phyloP scores from a whole-genome alignment of 2,329 filamentous ascomycete genomes.

The Fusarium sp. region DNA sequence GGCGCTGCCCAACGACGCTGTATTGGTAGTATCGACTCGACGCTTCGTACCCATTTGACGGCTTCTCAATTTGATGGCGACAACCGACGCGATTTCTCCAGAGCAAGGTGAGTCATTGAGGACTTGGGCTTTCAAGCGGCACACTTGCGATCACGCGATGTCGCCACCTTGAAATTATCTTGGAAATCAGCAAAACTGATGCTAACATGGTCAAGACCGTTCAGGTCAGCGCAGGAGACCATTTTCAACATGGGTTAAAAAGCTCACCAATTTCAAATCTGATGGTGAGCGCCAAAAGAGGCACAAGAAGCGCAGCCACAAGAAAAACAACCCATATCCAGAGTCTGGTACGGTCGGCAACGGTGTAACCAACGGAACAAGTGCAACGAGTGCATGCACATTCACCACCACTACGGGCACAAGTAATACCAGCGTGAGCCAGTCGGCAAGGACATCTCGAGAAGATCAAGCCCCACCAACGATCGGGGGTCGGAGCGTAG shows the following conservation, averaged over 20 bases:
- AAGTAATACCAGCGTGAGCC: constrained; percentile 65
- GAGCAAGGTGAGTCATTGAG: constrained; percentile 38
- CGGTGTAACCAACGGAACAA: constrained; percentile 53
- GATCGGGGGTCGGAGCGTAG: constrained; percentile 76
- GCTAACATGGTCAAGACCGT: constrained; percentile 68
- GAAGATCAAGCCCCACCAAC: constrained; percentile 68
- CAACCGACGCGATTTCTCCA: constrained; percentile 43
- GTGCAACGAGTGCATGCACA: constrained; percentile 65
- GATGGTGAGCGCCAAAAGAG: constrained; percentile 62
- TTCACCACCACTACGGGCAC: constrained; percentile 64
- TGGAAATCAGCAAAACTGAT: not conserved
- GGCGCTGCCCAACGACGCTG: constrained; percentile 36
- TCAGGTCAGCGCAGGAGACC: constrained; percentile 78
- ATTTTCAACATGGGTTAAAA: constrained; percentile 94
- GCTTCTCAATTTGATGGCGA: constrained; percentile 41
- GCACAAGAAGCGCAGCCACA: constrained; percentile 66
- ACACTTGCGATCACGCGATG: constrained; percentile 1
- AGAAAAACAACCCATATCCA: constrained; percentile 94
- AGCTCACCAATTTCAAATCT: constrained; percentile 87
- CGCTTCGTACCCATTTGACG: constrained; percentile 16
- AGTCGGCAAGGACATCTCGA: constrained; percentile 69
- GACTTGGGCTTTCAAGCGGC: not conserved
- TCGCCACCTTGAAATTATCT: constrained; percentile 14
- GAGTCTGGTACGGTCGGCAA: constrained; percentile 73
- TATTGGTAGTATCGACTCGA: constrained; percentile 19